Percentiles rank a stretch among this genome's conserved stretches.
Evolutionary conservation across 2,329 filamentous ascomycete genomes (phyloP).

Genomic region (Hymenoscyphus fructigenus): DNA sequence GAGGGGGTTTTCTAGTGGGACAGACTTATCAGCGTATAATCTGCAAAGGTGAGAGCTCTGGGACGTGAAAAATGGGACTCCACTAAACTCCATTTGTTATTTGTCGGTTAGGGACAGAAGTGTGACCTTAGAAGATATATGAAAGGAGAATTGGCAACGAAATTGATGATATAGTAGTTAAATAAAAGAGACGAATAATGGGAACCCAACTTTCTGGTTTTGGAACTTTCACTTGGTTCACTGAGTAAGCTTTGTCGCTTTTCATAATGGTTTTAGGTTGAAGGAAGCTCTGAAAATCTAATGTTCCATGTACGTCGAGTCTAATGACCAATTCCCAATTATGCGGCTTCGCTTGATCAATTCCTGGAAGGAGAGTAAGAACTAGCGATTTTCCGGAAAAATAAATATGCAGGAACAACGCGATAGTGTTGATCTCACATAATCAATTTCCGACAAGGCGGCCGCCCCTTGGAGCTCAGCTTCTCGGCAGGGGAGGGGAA

Average conservation of each 20-base stretch:
- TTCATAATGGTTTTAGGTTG: background rate
- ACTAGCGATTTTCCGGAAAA: background rate
- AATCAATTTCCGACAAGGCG: background rate
- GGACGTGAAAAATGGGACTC: no score
- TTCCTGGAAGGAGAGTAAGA: background rate
- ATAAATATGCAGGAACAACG: slow-evolving; percentile 1
- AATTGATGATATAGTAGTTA: no score
- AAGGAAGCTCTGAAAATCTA: background rate
- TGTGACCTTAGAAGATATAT: no score
- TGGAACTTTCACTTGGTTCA: no score
- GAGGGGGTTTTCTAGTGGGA: no score
- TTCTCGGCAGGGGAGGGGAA: background rate
- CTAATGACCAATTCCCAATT: background rate
- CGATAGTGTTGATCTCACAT: slow-evolving; percentile 2
- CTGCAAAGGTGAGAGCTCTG: no score
- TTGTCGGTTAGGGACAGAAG: no score
- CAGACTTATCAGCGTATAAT: no score
- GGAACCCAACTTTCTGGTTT: no score
- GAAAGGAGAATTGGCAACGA: no score
- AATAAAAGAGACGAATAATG: no score
- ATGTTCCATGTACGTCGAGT: background rate
- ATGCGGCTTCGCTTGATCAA: background rate
- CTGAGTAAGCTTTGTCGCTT: background rate
- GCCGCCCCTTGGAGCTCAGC: background rate
- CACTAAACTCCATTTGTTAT: no score